Percentiles rank a stretch among this genome's conserved stretches.
phyloP scores from a whole-genome alignment of 257 asterid species.

The Jaltomata sinuosa region DNA sequence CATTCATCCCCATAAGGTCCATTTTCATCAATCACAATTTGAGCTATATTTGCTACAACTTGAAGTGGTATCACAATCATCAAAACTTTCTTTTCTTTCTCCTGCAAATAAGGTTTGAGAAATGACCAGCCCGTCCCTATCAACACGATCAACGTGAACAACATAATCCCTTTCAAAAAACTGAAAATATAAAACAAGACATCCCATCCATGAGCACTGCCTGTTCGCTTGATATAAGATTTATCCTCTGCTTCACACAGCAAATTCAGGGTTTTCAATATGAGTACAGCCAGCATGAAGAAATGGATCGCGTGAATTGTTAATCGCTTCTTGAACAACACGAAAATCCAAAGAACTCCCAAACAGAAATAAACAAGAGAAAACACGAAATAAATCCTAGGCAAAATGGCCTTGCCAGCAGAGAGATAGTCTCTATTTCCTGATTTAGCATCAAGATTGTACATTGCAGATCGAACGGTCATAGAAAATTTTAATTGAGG shows the following conservation, averaged over 20 bases:
- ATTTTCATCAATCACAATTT: constrained; percentile 72
- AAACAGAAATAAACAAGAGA: constrained; percentile 40
- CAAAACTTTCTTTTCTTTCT: constrained; percentile 80
- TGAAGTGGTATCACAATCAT: constrained; percentile 81
- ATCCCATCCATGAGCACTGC: constrained; percentile 84
- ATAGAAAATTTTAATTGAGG: constrained; percentile 44
- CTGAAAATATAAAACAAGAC: constrained; percentile 65
- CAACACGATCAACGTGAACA: constrained; percentile 67
- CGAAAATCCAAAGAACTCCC: constrained; percentile 42
- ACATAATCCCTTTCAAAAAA: constrained; percentile 55
- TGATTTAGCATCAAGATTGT: constrained; percentile 51
- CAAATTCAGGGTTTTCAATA: constrained; percentile 53
- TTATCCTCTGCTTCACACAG: constrained; percentile 83
- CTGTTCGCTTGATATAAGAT: constrained; percentile 53
- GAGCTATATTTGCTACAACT: constrained; percentile 76
- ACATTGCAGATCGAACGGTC: constrained; percentile 65
- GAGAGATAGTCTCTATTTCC: constrained; percentile 63
- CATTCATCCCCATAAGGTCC: constrained; percentile 69
- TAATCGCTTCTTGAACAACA: constrained; percentile 48
- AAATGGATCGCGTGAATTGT: constrained; percentile 55
- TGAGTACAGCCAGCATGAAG: constrained; percentile 67
- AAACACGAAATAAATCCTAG: constrained; percentile 58
- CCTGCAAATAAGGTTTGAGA: constrained; percentile 75
- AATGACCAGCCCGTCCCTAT: constrained; percentile 93
- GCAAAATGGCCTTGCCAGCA: constrained; percentile 59